A percentile compares a stretch with the other conserved stretches of the same genome.
These are phyloP conservation scores for Boletus insuetus DNA, from an alignment of 768 basidiomycete species.

Conservation along the genomic window DNA sequence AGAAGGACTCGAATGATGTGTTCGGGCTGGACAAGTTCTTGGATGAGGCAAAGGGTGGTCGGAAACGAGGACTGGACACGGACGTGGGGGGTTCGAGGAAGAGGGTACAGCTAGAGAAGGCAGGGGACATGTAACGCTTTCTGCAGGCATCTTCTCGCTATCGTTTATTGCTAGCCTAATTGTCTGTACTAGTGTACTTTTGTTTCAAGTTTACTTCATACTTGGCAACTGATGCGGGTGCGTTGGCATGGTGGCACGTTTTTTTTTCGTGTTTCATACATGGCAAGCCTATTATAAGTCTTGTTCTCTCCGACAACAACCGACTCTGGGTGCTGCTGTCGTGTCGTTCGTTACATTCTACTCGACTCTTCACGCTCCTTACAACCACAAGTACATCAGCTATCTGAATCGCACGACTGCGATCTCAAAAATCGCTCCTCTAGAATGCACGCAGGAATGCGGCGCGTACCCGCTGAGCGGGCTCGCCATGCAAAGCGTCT, in stretches of 20 bases:
- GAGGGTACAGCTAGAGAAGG: conserved; percentile 65
- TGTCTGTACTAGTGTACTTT: background rate
- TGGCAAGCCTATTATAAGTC: too few species aligned
- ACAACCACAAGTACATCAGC: background rate
- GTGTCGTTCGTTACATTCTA: conserved; percentile 3
- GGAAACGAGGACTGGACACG: conserved; percentile 83
- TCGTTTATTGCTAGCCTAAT: background rate
- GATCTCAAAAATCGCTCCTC: too few species aligned
- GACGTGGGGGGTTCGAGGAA: conserved; percentile 68
- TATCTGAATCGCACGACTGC: too few species aligned
- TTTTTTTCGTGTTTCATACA: conserved; percentile 2
- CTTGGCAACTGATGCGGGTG: background rate
- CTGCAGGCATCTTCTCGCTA: background rate
- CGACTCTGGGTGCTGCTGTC: background rate
- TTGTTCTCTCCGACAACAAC: background rate
- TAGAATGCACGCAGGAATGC: conserved; percentile 25
- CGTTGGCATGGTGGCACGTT: conserved; percentile 21
- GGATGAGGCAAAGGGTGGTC: conserved; percentile 95
- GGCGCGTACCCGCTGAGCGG: conserved; percentile 33
- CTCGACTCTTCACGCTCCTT: conserved; percentile 19
- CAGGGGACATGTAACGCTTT: conserved; percentile 40
- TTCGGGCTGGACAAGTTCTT: conserved; percentile 97
- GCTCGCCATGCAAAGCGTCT: conserved; percentile 32
- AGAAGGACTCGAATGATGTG: conserved; percentile 96
- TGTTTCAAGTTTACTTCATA: background rate